phyloP scores from a whole-genome alignment of 345 rosid genomes.

The Brassica juncea region DNA sequence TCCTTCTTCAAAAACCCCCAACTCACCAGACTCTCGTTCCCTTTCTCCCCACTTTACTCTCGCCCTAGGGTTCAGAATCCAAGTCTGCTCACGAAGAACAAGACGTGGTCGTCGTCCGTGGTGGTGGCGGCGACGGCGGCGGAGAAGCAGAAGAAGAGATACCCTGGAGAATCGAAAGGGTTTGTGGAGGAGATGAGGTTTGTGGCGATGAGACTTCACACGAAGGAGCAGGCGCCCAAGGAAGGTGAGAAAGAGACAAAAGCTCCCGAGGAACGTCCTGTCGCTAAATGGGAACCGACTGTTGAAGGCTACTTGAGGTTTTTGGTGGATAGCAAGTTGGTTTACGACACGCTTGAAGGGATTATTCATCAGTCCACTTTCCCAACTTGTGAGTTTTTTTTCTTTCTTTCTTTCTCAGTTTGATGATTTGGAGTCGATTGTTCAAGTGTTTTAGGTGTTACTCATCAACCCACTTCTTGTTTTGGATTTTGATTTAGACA shows the following conservation, averaged over 20 bases:
- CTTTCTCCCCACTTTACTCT: constrained; percentile 39
- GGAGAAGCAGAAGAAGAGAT: constrained; percentile 67
- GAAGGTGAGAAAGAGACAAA: constrained; percentile 84
- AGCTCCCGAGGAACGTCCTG: constrained; percentile 64
- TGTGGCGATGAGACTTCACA: constrained; percentile 90
- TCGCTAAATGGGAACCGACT: constrained; percentile 77
- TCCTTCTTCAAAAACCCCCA: constrained; percentile 48
- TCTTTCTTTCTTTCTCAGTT: neutral
- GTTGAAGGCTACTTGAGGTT: constrained; percentile 84
- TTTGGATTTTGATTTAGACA: too few relatives aligned
- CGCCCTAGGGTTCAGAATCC: constrained; percentile 31
- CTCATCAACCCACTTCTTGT: neutral
- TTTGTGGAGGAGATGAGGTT: constrained; percentile 99
- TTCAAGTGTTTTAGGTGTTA: neutral
- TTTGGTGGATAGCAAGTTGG: constrained; percentile 90
- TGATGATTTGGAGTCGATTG: neutral
- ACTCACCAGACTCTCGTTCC: constrained; percentile 19
- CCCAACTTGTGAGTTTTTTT: constrained; percentile 70
- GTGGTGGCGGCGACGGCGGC: constrained; percentile 55
- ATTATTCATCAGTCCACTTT: constrained; percentile 62
- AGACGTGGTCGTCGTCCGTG: neutral
- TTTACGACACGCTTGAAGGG: constrained; percentile 82
- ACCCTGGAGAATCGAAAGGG: constrained; percentile 88
- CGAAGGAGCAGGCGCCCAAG: constrained; percentile 79
- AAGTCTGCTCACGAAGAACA: constrained; percentile 55